Percentiles rank a stretch among this genome's conserved stretches.
These are phyloP conservation scores for Blepharisma japonicum DNA, from an alignment of 73 alveolate species.

Conservation along the genomic window DNA sequence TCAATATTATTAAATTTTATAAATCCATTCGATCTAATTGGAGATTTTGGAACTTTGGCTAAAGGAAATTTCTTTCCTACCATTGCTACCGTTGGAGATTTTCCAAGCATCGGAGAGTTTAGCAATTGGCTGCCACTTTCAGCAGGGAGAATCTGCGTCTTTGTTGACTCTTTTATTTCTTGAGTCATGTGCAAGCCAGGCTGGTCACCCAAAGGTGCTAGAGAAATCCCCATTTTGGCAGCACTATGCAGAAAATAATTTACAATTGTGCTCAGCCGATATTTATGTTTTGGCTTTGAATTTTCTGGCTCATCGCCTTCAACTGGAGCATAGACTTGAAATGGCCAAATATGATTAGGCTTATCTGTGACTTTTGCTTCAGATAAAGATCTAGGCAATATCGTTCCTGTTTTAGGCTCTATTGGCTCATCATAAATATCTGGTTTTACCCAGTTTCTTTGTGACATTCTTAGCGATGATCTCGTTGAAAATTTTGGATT, in stretches of 20 bases:
- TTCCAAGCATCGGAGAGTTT: no score
- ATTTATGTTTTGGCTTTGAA: not conserved
- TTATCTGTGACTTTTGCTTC: slow-evolving; percentile 10
- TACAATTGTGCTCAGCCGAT: slow-evolving; percentile 14
- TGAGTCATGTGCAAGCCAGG: not conserved
- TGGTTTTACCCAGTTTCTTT: not conserved
- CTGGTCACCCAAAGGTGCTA: not conserved
- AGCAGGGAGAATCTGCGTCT: no score
- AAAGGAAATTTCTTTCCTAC: no score
- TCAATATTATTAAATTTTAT: no score
- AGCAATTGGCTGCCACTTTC: no score
- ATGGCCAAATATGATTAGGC: slow-evolving; percentile 17
- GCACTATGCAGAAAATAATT: slow-evolving; percentile 5
- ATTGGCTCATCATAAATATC: not conserved
- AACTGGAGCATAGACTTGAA: not conserved
- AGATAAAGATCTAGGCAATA: not conserved
- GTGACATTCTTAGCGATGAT: not conserved
- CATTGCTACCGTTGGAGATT: no score
- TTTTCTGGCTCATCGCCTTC: not conserved
- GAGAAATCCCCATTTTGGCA: slow-evolving; percentile 1
- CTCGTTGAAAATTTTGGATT: slow-evolving; percentile 37
- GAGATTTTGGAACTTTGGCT: no score
- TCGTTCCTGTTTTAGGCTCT: not conserved
- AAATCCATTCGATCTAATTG: no score
- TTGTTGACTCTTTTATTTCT: no score